Conservation (phyloP, 768 basidiomycete genomes). For the Sarcomyxa edulis region DNA sequence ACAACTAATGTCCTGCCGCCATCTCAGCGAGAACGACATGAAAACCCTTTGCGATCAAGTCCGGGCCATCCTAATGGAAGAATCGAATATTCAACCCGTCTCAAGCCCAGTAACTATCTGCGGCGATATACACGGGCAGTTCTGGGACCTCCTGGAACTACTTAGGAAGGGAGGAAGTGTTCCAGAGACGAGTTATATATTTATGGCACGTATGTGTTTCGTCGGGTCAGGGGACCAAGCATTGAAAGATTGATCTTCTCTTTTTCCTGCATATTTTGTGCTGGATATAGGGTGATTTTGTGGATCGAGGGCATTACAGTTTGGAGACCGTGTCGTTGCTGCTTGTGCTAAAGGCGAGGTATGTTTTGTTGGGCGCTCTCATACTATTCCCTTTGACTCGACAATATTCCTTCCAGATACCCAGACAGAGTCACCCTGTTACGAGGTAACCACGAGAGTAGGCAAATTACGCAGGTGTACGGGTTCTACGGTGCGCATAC, state of each 20-base stretch:
- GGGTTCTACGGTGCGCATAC: constrained; percentile 90
- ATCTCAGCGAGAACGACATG: constrained; percentile 90
- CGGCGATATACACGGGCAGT: constrained; percentile 97
- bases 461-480: constrained; percentile 97
- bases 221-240: constrained; percentile 17
- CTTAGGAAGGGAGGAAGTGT: constrained; percentile 81
- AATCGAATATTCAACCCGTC: constrained; percentile 96
- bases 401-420: constrained; percentile 47
- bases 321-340: constrained; percentile 91
- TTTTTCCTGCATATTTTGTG: not conserved
- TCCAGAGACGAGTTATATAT: constrained; percentile 89
- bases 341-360: constrained; percentile 87
- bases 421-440: constrained; percentile 90
- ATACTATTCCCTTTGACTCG: not conserved
- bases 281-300: constrained; percentile 90
- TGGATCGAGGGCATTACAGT: constrained; percentile 94
- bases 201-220: constrained; percentile 76
- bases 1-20: constrained; percentile 80
- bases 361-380: constrained; percentile 16
- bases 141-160: constrained; percentile 93
- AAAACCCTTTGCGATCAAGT: constrained; percentile 90
- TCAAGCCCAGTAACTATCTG: constrained; percentile 92
- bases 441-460: constrained; percentile 93
- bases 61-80: constrained; percentile 85
- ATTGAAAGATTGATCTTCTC: constrained; percentile 6